Percentiles rank a stretch among this genome's conserved stretches.
phyloP scores from a whole-genome alignment of 257 asterid species.

The Forsythia viridissima region DNA sequence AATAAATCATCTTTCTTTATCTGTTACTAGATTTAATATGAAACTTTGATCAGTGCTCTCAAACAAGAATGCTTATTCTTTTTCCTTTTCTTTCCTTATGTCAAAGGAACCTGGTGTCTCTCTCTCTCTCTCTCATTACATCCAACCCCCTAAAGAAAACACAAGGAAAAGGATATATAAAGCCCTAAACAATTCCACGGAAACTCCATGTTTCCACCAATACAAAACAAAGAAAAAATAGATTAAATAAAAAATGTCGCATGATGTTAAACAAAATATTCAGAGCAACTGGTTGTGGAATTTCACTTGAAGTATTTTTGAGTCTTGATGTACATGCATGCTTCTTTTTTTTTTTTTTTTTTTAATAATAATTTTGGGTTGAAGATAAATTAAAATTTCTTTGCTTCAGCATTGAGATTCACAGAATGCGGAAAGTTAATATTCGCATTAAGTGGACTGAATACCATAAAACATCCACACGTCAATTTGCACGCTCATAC shows the following conservation, averaged over 20 bases:
- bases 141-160: background rate
- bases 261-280: background rate
- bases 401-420: background rate
- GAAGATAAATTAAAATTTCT: no score
- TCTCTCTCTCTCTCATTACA: background rate
- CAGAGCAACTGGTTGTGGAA: background rate
- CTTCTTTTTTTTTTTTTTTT: background rate
- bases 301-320: no score
- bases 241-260: background rate
- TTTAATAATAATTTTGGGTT: background rate
- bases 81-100: background rate
- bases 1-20: background rate
- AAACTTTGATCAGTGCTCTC: background rate
- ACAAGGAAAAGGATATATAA: background rate
- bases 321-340: background rate
- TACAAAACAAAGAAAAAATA: background rate
- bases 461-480: background rate
- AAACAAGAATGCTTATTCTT: background rate
- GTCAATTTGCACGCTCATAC: background rate
- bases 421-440: background rate
- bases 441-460: background rate
- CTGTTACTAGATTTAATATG: background rate
- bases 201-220: background rate
- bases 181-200: background rate
- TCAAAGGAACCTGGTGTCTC: background rate